Percentiles rank a stretch among this genome's conserved stretches.
phyloP scores from a whole-genome alignment of 768 basidiomycete genomes.

The Amanita polypyramis region DNA sequence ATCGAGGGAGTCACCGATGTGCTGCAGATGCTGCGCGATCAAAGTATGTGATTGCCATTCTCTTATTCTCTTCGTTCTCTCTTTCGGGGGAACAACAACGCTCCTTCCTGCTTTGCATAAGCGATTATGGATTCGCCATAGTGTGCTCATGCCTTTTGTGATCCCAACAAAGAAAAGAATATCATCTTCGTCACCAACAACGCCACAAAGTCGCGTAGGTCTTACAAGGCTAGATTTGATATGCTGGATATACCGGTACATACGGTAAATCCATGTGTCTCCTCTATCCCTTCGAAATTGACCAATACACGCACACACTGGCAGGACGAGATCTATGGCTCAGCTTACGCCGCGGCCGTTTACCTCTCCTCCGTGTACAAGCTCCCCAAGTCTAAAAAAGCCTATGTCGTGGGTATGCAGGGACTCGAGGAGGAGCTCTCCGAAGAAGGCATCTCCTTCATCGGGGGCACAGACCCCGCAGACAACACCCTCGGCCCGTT shows the following conservation, averaged over 20 bases:
- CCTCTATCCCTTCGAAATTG: not conserved
- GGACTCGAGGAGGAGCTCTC: constrained; percentile 90
- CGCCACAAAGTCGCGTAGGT: constrained; percentile 83
- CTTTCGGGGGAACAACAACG: too few relatives aligned
- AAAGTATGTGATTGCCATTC: constrained; percentile 38
- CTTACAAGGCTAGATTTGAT: constrained; percentile 89
- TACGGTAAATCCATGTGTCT: constrained; percentile 47
- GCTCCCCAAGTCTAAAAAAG: constrained; percentile 84
- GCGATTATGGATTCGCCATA: not conserved
- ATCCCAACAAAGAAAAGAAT: constrained; percentile 51
- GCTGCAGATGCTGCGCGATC: constrained; percentile 56
- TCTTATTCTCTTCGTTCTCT: constrained; percentile 8
- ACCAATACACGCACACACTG: not conserved
- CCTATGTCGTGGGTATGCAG: constrained; percentile 88
- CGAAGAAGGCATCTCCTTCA: constrained; percentile 71
- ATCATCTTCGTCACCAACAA: constrained; percentile 96
- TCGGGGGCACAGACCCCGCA: constrained; percentile 82
- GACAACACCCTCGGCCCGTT: constrained; percentile 72
- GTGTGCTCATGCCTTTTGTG: constrained; percentile 3
- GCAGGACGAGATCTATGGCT: constrained; percentile 97
- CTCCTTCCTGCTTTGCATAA: not conserved
- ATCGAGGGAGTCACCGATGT: constrained; percentile 75
- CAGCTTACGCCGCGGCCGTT: constrained; percentile 66
- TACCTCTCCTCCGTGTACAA: constrained; percentile 84
- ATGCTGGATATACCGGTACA: constrained; percentile 75